Evolutionary conservation across 225 moss, liverwort and hornwort genomes (phyloP), one percentile per base, ranked within the genome.

Genomic region (Ulota crispa): DNA sequence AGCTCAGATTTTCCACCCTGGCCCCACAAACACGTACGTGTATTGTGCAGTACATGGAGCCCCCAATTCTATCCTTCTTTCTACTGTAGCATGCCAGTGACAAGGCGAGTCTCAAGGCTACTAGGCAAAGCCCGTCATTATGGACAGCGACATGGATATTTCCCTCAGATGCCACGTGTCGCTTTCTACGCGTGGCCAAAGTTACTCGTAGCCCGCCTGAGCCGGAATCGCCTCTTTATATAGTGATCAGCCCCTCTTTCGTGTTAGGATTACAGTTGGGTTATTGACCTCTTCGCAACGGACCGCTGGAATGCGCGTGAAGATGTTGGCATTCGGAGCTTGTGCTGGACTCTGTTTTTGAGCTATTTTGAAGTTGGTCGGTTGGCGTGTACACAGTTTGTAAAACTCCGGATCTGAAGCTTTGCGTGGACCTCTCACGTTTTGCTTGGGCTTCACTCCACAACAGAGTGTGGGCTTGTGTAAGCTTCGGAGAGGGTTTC

Each of bases 91-190:
- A 2, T 41, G 53, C 30, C 73, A 13, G 27, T 81, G 80, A 54
- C 64, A 42, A 41, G 81, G 72, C 18, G 47, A 5, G 81, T 70
- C 80, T 69, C 75, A 10, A 45, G 0, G 11, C 31, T 68, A 41
- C 31, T 68, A 41, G 36, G 72, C 45, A 5, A 2, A 27, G 13
- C 13, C 16, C 32, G 21, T 0, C 15, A 47, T 37, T 10, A 67
- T 23, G 50, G 10, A 56, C 41, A 64, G 64, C 31, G 0, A 18
- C 60, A 41, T 60, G 39, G 82, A 82, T 85, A 82, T 68, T 78
- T 73, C 27, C 5, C 7, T 0, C 7, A 0, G 26, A 16, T 16
- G 41, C 59, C 85, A 78, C 85, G 73, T 72, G 85, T 78, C 53
- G 42, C 52, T 24, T 24, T n/a, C 72, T 66, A 50, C 24, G 10